A percentile compares a stretch with the other conserved stretches of the same genome.
Evolutionary conservation across 352 stramenopile species (phyloP).

Genomic region (Pythium pyrilobum): DNA sequence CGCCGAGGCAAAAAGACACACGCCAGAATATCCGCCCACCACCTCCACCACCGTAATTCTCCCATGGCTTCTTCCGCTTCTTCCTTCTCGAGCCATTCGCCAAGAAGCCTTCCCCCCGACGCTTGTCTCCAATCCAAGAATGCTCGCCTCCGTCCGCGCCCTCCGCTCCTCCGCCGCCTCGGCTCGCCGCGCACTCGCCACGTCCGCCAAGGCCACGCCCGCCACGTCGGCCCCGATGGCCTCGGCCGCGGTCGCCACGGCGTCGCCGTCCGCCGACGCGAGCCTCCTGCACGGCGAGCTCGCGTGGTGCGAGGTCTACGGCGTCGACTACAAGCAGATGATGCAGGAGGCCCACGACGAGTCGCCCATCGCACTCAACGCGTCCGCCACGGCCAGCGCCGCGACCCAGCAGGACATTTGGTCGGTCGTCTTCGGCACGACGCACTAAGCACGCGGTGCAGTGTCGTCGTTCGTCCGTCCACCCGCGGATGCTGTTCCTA

Average conservation of each 20-base stretch:
- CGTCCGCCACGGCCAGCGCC: not conserved
- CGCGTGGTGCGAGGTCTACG: slow-evolving; percentile 74
- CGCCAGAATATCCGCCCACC: no score
- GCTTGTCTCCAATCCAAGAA: not conserved
- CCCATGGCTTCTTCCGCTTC: not conserved
- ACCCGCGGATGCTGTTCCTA: not conserved
- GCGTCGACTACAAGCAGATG: slow-evolving; percentile 68
- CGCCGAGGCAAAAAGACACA: slow-evolving; percentile 8
- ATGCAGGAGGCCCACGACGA: slow-evolving; percentile 56
- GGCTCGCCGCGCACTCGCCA: slow-evolving; percentile 3
- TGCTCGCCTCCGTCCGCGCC: slow-evolving; percentile 10
- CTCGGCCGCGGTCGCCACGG: not conserved
- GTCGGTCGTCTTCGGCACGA: slow-evolving; percentile 23
- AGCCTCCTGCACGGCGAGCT: slow-evolving; percentile 44
- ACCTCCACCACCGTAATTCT: not conserved
- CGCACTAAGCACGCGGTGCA: not conserved
- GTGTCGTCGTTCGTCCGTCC: not conserved
- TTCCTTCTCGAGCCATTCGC: not conserved
- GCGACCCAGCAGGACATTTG: slow-evolving; percentile 18
- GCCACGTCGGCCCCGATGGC: slow-evolving; percentile 13
- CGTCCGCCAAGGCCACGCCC: slow-evolving; percentile 14
- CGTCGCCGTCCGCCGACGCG: not conserved
- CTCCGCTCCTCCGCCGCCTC: not conserved
- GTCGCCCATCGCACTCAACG: slow-evolving; percentile 27
- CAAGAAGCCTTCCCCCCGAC: not conserved